phyloP scores from a whole-genome alignment of 2,329 filamentous ascomycete genomes.

The Claviceps fusiformis region DNA sequence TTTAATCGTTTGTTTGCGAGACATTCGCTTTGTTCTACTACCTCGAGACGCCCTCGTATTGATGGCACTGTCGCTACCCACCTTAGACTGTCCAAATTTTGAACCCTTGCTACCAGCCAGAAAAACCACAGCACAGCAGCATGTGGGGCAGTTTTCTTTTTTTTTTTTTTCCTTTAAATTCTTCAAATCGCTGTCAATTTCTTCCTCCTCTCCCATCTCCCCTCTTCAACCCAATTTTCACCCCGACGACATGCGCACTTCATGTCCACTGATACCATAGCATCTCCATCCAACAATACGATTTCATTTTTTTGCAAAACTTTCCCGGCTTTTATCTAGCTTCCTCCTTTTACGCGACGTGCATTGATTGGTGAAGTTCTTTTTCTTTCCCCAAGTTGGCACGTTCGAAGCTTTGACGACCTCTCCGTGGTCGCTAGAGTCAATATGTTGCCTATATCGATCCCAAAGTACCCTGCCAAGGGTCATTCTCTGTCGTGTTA shows the following conservation, averaged over 20 bases:
- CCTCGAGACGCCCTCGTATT: too few species aligned
- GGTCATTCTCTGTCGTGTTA: conserved; percentile 89
- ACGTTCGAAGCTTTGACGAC: conserved; percentile 87
- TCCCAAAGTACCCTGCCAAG: conserved; percentile 72
- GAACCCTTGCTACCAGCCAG: too few species aligned
- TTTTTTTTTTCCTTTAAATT: not conserved
- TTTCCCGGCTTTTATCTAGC: not conserved
- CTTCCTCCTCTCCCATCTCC: too few species aligned
- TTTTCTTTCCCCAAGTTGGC: conserved; percentile 31
- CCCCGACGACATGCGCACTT: not conserved
- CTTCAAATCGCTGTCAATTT: not conserved
- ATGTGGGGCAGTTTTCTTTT: not conserved
- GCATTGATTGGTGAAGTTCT: too few species aligned
- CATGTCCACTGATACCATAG: not conserved
- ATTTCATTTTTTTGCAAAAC: not conserved
- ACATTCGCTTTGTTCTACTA: too few species aligned
- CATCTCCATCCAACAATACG: not conserved
- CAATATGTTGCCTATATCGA: conserved; percentile 75
- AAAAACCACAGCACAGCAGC: not conserved
- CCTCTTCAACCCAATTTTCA: too few species aligned
- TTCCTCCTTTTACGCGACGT: not conserved
- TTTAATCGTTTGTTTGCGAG: too few species aligned
- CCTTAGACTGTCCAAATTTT: too few species aligned
- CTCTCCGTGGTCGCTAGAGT: conserved; percentile 63
- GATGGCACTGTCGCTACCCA: too few species aligned